Base-by-base conservation (phyloP, 139 green algal genomes). In the Penium margaritaceum region DNA sequence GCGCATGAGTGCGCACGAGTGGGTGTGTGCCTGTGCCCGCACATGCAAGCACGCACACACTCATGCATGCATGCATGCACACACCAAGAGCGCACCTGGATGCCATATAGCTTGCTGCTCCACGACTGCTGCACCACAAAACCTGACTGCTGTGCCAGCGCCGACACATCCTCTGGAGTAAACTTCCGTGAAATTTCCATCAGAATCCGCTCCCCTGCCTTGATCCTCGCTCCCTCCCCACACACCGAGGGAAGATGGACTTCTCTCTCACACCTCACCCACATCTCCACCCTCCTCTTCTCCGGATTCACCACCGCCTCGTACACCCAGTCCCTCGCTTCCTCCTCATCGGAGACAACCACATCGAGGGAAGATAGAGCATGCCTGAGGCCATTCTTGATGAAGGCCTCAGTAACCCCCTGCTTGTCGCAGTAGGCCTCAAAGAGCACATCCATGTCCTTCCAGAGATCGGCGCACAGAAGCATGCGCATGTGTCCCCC, bases 161-260 rank as follows among this genome's bases (percentile, higher is more conserved):
- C 44, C 15, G 63, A 19, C 21, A 86, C 53, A 6, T 80, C 51
- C 30, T 34, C 66, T 9, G 35, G n/a, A 2, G 72, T 85, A 68
- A 90, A 90, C 60, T 90, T 90, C 43, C 86, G 75, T 15, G 70
- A 84, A 6, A 90, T 61, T 55, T 90, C 85, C 85, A 90, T 83
- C 24, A 90, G 74, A 21, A 90, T 41, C 19, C 65, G 70, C 75
- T 90, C 83, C 6, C 74, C 77, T 2, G 73, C 36, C 4, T 51
- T 76, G 68, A 36, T 12, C 7, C 7, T 41, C 14, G 41, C 41
- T 12, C 41, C 41, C 12, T 51, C 7, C 41, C 41, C 46, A 57
- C 4, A 21, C 19, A 57, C 19, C n/a, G 24, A 57, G 9, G 46
- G 46, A 4, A 24, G 46, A 57, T 21, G 19, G 19, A 24, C 12